These are phyloP conservation scores for Rhytidiadelphus loreus DNA, from an alignment of 225 moss, liverwort and hornwort species.

Conservation along the genomic window DNA sequence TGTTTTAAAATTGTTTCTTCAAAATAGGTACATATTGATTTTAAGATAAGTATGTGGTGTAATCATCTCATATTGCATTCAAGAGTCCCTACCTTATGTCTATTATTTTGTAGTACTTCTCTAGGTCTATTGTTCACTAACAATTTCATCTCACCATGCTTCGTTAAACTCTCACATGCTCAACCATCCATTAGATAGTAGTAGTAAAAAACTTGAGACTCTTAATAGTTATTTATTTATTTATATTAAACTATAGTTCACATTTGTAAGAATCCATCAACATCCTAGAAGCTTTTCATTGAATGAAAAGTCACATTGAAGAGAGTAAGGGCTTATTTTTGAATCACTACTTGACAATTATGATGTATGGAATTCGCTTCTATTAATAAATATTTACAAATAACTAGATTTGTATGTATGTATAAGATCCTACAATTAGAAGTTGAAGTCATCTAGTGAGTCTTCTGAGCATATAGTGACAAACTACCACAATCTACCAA, in stretches of 20 bases:
- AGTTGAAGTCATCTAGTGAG: no score
- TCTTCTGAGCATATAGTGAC: no score
- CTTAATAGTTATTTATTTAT: not conserved
- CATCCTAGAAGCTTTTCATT: not conserved
- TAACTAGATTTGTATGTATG: not conserved
- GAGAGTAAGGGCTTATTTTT: not conserved
- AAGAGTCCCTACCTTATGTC: not conserved
- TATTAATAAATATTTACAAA: not conserved
- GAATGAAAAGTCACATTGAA: not conserved
- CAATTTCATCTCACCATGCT: not conserved
- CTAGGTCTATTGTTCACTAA: no score
- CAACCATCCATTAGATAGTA: not conserved
- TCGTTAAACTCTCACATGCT: not conserved
- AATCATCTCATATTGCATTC: not conserved
- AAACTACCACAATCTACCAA: no score
- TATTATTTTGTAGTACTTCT: not conserved
- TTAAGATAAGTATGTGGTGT: not conserved
- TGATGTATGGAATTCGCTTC: not conserved
- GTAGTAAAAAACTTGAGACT: no score
- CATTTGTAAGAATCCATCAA: not conserved
- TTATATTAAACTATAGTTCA: not conserved
- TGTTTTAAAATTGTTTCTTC: not conserved
- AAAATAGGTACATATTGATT: not conserved
- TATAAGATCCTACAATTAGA: not conserved
- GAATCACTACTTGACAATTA: accelerated